Evolutionary conservation across 1,284 basidiomycete species (phyloP).

Genomic region (Papiliotrema flavescens): DNA sequence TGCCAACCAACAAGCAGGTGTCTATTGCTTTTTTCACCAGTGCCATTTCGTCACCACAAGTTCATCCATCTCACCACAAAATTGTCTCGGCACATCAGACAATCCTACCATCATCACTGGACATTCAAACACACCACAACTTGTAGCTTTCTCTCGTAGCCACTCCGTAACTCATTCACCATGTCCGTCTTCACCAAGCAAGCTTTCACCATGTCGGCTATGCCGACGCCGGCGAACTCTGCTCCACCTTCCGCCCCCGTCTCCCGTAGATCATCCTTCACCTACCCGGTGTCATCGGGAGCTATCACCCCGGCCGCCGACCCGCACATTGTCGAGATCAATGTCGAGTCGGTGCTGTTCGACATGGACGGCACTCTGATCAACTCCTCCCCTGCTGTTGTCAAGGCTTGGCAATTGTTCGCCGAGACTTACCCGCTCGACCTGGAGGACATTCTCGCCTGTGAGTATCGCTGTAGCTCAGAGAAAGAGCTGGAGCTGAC

Average conservation of each 20-base stretch:
- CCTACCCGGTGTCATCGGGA: constrained; percentile 19
- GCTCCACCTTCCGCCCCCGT: constrained; percentile 26
- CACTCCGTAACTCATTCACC: not conserved
- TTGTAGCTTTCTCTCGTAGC: no score
- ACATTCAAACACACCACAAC: no score
- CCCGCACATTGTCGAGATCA: constrained; percentile 53
- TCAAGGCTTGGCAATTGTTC: constrained; percentile 44
- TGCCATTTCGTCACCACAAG: no score
- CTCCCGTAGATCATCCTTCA: constrained; percentile 38
- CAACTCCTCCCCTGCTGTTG: constrained; percentile 46
- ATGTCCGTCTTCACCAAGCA: constrained; percentile 50
- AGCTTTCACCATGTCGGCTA: constrained; percentile 48
- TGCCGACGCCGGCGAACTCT: constrained; percentile 36
- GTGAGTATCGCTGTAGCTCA: constrained; percentile 21
- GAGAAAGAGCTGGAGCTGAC: not conserved
- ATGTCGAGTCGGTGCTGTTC: constrained; percentile 45
- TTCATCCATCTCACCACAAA: not conserved
- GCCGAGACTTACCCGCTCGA: constrained; percentile 41
- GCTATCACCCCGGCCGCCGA: constrained; percentile 75
- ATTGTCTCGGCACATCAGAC: not conserved
- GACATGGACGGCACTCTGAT: constrained; percentile 49
- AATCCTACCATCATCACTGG: not conserved
- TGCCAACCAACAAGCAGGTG: no score
- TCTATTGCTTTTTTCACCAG: no score
- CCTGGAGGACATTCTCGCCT: constrained; percentile 41